Base-by-base conservation (phyloP, 2,329 filamentous ascomycete species). In the Arthrobotrys sinensis region DNA sequence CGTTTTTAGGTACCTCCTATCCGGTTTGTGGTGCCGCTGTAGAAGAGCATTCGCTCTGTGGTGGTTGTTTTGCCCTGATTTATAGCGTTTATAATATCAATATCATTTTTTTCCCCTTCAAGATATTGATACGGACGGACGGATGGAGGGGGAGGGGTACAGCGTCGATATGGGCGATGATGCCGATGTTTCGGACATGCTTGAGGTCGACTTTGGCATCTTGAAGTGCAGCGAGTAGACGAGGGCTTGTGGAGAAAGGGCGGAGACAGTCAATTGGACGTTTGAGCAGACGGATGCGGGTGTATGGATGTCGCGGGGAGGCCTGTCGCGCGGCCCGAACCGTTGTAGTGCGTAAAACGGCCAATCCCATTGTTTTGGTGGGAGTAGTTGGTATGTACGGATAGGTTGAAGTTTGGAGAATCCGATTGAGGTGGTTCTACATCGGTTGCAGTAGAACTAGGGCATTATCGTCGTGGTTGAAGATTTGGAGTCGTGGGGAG, bases 101-200 rank as follows among this genome's bases (percentile, higher is more conserved):
- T 83, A 80, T 80, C 91, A 86, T 16, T 86, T 85, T 3, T 83
- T 90, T 81, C n/a, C n/a, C n/a, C 32, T 21, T 19, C 1, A 4
- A 21, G 45, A 24, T 88, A 83, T 91, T 85, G 75, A 86, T 36
- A 89, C 28, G 24, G 21, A 53, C 8, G n/a, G 14, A 53, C 16
- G 88, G 45, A 40, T 43, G 62, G 14, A 88, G 50, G 50, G 50
- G 50, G 6, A 11, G 43, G 21, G 40, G 60, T 70, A 77, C 96
- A 83, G 93, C 97, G 86, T 99, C 96, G 84, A 99, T 99, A 84
- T 99, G 96, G 81, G 96, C 96, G 83, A 96, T 96, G 87, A 99
- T 99, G 85, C 96, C 96, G 85, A 99, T 99, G 85, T 99, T 99
- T 81, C 96, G 90, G 76, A 98, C 92, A 62, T 77, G 73, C 45